These are phyloP conservation scores for Coelastrella sp. DNA, from an alignment of 139 green algal genomes.

Conservation along the genomic window DNA sequence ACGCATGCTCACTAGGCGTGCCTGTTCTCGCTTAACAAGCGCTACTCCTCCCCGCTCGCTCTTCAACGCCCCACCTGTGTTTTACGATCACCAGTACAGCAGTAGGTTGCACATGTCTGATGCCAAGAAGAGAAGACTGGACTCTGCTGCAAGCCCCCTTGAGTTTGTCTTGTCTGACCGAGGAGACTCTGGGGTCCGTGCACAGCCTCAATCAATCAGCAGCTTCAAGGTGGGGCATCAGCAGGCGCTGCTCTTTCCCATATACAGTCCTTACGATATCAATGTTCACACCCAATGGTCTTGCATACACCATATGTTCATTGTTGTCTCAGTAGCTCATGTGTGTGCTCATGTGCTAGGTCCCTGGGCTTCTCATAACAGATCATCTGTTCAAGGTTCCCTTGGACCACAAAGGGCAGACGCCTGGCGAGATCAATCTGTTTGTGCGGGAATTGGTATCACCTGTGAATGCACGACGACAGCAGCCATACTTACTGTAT, in stretches of 20 bases:
- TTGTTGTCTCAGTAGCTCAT: neutral
- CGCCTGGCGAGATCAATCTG: slow-evolving; percentile 64
- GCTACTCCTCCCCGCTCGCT: neutral
- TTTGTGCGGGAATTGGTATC: slow-evolving; percentile 84
- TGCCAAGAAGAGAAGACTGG: slow-evolving; percentile 15
- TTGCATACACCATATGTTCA: neutral
- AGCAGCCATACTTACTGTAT: slow-evolving; percentile 83
- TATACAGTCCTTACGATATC: too few species aligned
- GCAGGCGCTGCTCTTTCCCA: neutral
- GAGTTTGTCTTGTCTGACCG: neutral
- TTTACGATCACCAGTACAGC: neutral
- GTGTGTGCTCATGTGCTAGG: neutral
- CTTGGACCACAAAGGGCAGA: slow-evolving; percentile 73
- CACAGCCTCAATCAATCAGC: neutral
- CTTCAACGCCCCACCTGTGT: neutral
- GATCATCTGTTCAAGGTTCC: slow-evolving; percentile 76
- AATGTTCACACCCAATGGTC: neutral
- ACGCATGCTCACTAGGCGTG: neutral
- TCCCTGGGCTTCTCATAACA: slow-evolving; percentile 71
- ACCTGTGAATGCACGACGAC: slow-evolving; percentile 57
- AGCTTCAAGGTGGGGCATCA: neutral
- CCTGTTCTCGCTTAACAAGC: neutral
- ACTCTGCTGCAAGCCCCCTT: neutral
- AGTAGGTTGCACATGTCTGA: neutral
- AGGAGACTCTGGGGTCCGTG: neutral